Percentiles rank a stretch among this genome's conserved stretches.
These are phyloP conservation scores for Paraphoma sp. DNA, from an alignment of 2,329 filamentous ascomycete species.

Conservation along the genomic window DNA sequence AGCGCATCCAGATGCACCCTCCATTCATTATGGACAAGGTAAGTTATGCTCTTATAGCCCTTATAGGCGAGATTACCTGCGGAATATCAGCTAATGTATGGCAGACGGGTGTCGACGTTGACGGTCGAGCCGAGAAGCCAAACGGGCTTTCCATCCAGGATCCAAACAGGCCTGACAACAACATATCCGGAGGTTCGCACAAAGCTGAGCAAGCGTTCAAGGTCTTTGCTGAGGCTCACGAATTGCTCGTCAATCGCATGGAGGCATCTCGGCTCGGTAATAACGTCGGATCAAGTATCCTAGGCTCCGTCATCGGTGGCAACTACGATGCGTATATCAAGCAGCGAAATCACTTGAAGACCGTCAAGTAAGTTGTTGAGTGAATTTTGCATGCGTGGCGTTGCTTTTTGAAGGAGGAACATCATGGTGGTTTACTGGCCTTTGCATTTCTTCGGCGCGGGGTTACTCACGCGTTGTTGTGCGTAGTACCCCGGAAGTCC, in stretches of 20 bases:
- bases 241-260: constrained; percentile 61
- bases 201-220: constrained; percentile 71
- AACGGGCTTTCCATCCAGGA: constrained; percentile 87
- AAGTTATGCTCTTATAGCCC: constrained; percentile 28
- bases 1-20: constrained; percentile 75
- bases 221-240: constrained; percentile 66
- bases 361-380: constrained; percentile 33
- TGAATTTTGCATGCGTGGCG: constrained; percentile 3
- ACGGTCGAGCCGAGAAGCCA: constrained; percentile 36
- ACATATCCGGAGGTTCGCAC: constrained; percentile 85
- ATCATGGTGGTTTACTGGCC: not conserved
- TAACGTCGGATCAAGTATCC: constrained; percentile 60
- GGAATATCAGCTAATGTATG: constrained; percentile 8
- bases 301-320: constrained; percentile 75
- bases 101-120: constrained; percentile 32
- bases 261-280: constrained; percentile 24
- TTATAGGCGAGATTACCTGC: not conserved
- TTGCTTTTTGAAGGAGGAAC: no score
- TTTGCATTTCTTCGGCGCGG: not conserved
- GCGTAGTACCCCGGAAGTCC: not conserved
- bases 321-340: constrained; percentile 77
- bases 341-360: constrained; percentile 69
- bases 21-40: constrained; percentile 82
- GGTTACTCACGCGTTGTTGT: not conserved
- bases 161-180: constrained; percentile 83